Conservation (phyloP, 345 rosid species). For the Angophora floribunda region DNA sequence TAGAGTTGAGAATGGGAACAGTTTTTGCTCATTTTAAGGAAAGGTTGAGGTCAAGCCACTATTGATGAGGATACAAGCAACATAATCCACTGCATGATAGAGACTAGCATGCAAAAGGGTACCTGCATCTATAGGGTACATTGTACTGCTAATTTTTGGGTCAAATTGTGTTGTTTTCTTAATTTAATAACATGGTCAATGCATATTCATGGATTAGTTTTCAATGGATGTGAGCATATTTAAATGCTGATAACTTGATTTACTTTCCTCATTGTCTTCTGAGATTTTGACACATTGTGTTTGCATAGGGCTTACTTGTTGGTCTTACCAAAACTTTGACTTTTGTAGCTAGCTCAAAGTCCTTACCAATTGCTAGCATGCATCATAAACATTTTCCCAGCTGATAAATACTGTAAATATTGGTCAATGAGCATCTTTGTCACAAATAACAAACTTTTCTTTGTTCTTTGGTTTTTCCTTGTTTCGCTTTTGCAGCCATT, state of each 20-base stretch:
- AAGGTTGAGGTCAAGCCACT: not conserved
- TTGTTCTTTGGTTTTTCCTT: not conserved
- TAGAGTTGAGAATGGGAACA: not conserved
- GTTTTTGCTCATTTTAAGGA: not conserved
- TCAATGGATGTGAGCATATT: not conserved
- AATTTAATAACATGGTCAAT: not conserved
- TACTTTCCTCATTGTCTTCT: not conserved
- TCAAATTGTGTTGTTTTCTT: not conserved
- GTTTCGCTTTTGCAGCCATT: not conserved
- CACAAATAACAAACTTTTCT: not conserved
- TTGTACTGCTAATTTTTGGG: not conserved
- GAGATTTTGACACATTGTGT: not conserved
- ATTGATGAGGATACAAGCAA: not conserved
- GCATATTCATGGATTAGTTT: not conserved
- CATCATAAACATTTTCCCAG: not conserved
- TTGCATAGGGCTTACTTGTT: not conserved
- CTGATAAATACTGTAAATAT: not conserved
- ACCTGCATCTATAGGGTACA: not conserved
- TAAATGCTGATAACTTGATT: not conserved
- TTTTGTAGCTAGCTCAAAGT: not conserved
- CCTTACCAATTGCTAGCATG: not conserved
- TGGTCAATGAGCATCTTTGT: not conserved
- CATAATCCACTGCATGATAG: not conserved
- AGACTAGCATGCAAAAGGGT: not conserved
- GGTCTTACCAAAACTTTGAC: not conserved